A percentile compares a stretch with the other conserved stretches of the same genome.
Evolutionary conservation across 345 rosid species (phyloP).

Genomic region (Carallia pectinifolia): DNA sequence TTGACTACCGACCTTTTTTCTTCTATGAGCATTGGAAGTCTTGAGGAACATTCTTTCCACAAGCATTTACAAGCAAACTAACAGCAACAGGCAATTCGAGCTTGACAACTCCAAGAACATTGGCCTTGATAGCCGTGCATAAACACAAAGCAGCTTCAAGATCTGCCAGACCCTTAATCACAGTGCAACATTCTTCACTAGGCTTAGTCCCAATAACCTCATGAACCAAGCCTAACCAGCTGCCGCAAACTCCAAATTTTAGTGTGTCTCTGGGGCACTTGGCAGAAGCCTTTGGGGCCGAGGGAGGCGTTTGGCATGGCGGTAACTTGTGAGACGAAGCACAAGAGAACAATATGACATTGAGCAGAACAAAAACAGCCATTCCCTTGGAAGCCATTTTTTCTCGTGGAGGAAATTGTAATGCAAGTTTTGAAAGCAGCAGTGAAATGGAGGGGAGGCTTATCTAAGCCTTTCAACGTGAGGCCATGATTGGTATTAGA

Average conservation of each 20-base stretch:
- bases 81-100: constrained; percentile 23
- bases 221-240: no score
- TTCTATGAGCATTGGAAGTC: constrained; percentile 43
- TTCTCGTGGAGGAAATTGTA: no score
- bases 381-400: not conserved
- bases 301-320: not conserved
- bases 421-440: not conserved
- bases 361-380: constrained; percentile 32
- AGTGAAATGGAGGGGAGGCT: not conserved
- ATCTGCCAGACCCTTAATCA: constrained; percentile 75
- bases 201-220: constrained; percentile 69
- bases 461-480: not conserved
- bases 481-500: not conserved
- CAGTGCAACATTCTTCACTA: constrained; percentile 63
- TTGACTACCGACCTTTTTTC: no score
- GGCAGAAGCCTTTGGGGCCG: constrained; percentile 9
- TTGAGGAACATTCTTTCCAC: constrained; percentile 48
- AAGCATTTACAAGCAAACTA: constrained; percentile 47
- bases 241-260: no score
- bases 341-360: constrained; percentile 30
- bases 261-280: constrained; percentile 63
- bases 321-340: constrained; percentile 28
- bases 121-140: constrained; percentile 69
- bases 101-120: constrained; percentile 25
- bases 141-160: constrained; percentile 75